Evolutionary conservation across 495 filamentous ascomycete genomes (phyloP), one percentile per base, ranked within the genome.

Genomic region (Tuber microsphaerosporum): DNA sequence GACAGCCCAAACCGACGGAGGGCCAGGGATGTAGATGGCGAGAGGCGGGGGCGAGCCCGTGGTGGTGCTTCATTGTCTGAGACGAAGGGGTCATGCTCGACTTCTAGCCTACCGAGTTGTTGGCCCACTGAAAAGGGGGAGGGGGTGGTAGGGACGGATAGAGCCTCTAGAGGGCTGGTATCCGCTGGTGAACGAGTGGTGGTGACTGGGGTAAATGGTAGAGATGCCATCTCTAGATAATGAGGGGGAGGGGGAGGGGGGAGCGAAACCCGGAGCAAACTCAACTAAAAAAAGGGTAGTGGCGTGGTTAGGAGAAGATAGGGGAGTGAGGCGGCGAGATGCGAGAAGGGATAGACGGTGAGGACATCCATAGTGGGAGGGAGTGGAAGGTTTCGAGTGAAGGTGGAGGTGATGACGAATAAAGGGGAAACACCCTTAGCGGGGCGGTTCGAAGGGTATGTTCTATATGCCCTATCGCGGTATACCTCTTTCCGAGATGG

Each of bases 11-110:
- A 41, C 34, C 9, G 26, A 31, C 70, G 37, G 39, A 31, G 43
- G 39, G 70, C 37, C 43, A 41, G 70, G 3, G 70, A 44, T 20
- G 43, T 42, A n/a, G 43, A 41, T 2, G 20, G 34, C 39, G 70
- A 31, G 20, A 31, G 5, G 70, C 43, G 70, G n/a, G 20, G 43
- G 16, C 37, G 70, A 37, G 34, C 22, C 43, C 39, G 43, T 19
- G 39, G 70, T 42, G 37, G 70, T 41, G 37, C 70, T 44, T 41
- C 56, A 44, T 41, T 71, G 70, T 71, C 70, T 6, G 70, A 71
- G 70, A 44, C 20, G 43, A 71, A 71, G 3, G 43, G 70, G 70
- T 71, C 43, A 41, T 44, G 70, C 31, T 71, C 56, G 26, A 6
- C 26, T 31, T 65, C 56, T 4, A 65, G 26, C n/a, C 51, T 31